Conservation (phyloP, 2,329 filamentous ascomycete species). For the Ascochyta rabiei region DNA sequence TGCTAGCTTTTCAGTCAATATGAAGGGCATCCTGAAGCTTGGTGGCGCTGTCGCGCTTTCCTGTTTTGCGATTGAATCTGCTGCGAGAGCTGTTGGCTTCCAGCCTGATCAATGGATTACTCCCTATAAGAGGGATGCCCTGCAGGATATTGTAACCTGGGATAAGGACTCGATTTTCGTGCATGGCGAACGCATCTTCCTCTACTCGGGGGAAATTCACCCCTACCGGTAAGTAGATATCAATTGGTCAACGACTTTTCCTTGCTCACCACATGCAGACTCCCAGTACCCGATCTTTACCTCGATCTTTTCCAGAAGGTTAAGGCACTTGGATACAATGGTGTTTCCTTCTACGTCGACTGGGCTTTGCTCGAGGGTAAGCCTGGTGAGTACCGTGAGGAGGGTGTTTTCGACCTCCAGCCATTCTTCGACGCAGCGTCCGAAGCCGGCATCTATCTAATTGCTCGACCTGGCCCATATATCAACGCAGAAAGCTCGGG, state of each 20-base stretch:
- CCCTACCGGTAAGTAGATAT: conserved; percentile 60
- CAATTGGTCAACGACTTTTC: not conserved
- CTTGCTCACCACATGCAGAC: conserved; percentile 39
- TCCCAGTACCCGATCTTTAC: conserved; percentile 67
- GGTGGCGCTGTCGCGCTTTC: conserved; percentile 37
- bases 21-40: conserved; percentile 27
- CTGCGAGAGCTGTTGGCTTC: conserved; percentile 57
- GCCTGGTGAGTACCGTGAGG: conserved; percentile 69
- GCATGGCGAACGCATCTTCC: conserved; percentile 70
- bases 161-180: conserved; percentile 75
- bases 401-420: conserved; percentile 74
- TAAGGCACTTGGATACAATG: conserved; percentile 79
- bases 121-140: conserved; percentile 55
- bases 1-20: conserved; percentile 14
- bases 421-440: conserved; percentile 78
- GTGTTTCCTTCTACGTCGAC: conserved; percentile 78
- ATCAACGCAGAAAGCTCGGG: conserved; percentile 80
- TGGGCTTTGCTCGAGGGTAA: conserved; percentile 81
- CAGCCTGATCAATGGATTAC: conserved; percentile 57
- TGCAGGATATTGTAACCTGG: conserved; percentile 70
- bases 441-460: conserved; percentile 75
- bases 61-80: conserved; percentile 53
- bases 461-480: conserved; percentile 73
- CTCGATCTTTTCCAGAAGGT: conserved; percentile 83
- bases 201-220: conserved; percentile 77